Evolutionary conservation across 164 flowering plant genomes (phyloP).

Genomic region (Platanus orientalis): DNA sequence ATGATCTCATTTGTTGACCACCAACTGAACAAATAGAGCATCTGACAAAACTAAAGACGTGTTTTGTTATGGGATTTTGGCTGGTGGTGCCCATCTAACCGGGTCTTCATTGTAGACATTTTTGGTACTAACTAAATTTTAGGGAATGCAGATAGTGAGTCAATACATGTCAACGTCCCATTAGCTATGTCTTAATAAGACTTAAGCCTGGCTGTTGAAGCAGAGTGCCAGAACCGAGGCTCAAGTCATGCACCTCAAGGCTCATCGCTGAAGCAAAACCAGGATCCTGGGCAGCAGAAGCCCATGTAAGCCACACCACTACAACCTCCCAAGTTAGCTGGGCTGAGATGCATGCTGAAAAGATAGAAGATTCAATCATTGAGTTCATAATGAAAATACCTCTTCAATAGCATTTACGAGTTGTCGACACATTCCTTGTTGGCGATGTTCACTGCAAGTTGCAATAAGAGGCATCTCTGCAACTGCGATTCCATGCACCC

Average conservation of each 20-base stretch:
- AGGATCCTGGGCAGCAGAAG: not conserved
- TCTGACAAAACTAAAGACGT: not conserved
- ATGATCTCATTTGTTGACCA: too few relatives aligned
- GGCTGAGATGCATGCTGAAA: not conserved
- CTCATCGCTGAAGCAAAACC: too few relatives aligned
- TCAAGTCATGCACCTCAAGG: too few relatives aligned
- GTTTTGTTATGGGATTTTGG: not conserved
- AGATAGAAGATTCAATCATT: not conserved
- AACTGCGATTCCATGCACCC: slow-evolving; percentile 79
- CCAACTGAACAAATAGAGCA: not conserved
- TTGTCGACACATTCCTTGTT: slow-evolving; percentile 91
- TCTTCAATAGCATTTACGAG: slow-evolving; percentile 76
- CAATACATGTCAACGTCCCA: not conserved
- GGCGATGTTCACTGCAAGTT: slow-evolving; percentile 78
- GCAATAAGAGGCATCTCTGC: slow-evolving; percentile 99
- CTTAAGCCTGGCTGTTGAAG: not conserved
- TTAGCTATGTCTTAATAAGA: not conserved
- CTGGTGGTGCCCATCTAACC: not conserved
- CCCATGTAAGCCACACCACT: not conserved
- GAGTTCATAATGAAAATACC: slow-evolving; percentile 38
- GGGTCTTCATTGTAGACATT: not conserved
- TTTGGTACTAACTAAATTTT: too few relatives aligned
- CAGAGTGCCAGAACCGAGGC: not conserved
- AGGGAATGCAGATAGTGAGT: not conserved
- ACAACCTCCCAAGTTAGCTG: not conserved